Evolutionary conservation across 768 basidiomycete species (phyloP), one percentile per base, ranked within the genome.

Genomic region (Pisolithus microcarpus): DNA sequence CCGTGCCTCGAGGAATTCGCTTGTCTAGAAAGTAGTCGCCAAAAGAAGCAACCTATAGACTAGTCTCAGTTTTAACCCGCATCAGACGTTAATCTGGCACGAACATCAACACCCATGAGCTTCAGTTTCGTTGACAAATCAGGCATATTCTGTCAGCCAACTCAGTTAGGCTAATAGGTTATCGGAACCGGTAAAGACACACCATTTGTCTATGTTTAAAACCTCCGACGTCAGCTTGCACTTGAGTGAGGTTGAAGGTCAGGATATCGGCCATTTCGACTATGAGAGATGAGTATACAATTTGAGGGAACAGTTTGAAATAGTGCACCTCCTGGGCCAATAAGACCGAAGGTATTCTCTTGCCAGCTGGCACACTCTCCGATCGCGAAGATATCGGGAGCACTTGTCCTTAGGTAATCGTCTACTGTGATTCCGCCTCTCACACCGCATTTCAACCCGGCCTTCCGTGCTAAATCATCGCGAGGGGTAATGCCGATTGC

Each of bases 211-310:
- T 62, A 15, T 69, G 68, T 49, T 64, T 63, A 59, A 74, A 75
- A 0, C 63, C 61, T 18, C 75, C 75, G 1, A 67, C 54, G 2
- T 55, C 61, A 3, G 75, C 77, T 46, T 73, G 59, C 0, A 73
- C 74, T 65, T 80, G 75, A 19, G 81, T 81, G 7, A 89, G 67
- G 65, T 89, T 89, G 72, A 83, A 85, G 1, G 84, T 71, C 1
- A 89, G 70, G 51, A 87, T 79, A 54, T 84, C 81, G 19, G 85
- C 85, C 85, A 87, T 87, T 62, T 84, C 81, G 40, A 78, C 74
- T 74, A 15, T 24, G 21, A 31, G 7, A n/a, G 26, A 39, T 16
- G 39, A 38, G 18, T 15, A 15, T 48, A 51, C 15, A 46, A 38
- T 16, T 38, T 30, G 16, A 36, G 4, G 18, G 30, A 11, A 37